Base-by-base conservation (phyloP, 1,139 yeast species). In the Pichia kudriavzevii region DNA sequence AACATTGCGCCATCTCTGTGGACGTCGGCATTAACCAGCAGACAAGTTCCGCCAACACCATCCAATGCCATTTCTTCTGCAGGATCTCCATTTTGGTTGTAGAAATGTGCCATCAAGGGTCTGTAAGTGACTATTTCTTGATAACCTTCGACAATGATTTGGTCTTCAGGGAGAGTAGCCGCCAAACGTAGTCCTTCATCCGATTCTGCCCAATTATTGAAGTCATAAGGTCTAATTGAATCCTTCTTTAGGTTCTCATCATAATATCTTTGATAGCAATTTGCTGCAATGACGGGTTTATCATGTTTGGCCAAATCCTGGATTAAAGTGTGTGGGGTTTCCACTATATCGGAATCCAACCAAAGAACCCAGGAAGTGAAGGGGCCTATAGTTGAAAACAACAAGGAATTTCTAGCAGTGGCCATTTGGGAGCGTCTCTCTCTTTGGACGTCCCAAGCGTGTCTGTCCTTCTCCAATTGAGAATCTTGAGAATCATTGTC, bases 1-100 rank as follows among this genome's bases (percentile, higher is more conserved):
- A 91, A 91, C 96, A 88, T 88, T 39, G 97, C 97, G 35, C 98
- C 98, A 58, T 91, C 98, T 57, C 98, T 73, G 61, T 91, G 98
- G 39, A 91, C 98, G 48, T 87, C 96, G 8, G 97, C 95, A 58
- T 88, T 85, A 23, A 91, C 98, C 61, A 91, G 59, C 24, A 94
- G 78, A 28, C 96, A 94, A 21, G 97, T 95, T 42, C 91, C 97
- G 38, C 98, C 98, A 40, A 91, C 97, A 57, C 98, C 98, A 58
- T 91, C 98, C 42, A 91, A 67, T 25, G 75, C 73, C 81, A 88
- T 79, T 54, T 75, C 81, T 4, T 77, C 69, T 42, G 67, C 64
- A 11, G 53, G 45, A 42, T 78, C 79, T 16, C 80, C 91, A 7
- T 66, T 63, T 6, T 76, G 62, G 51, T 80, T 81, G 59, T 81